Evolutionary conservation across 495 filamentous ascomycete genomes (phyloP).

Genomic region (Trichocladium antarcticum): DNA sequence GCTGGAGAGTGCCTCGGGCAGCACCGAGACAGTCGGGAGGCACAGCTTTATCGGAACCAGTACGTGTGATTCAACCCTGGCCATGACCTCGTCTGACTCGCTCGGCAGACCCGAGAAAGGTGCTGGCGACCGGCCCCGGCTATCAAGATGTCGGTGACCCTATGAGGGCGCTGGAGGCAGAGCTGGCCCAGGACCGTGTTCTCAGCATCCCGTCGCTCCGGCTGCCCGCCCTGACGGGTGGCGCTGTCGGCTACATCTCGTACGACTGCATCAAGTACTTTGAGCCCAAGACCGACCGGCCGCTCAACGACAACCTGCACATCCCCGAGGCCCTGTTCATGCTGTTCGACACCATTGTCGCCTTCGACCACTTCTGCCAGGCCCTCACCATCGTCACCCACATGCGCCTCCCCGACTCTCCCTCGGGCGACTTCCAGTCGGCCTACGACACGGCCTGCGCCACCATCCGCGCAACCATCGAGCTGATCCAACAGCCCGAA

Average conservation of each 20-base stretch:
- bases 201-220: conserved; percentile 66
- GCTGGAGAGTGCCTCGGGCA: conserved; percentile 88
- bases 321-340: conserved; percentile 95
- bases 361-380: conserved; percentile 90
- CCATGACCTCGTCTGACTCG: background rate
- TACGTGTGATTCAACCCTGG: conserved; percentile 1
- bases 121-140: conserved; percentile 76
- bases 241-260: conserved; percentile 90
- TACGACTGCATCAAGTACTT: conserved; percentile 98
- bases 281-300: conserved; percentile 79
- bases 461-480: conserved; percentile 53
- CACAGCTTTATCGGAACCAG: conserved; percentile 92
- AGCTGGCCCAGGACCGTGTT: conserved; percentile 66
- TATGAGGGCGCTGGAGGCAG: conserved; percentile 64
- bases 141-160: conserved; percentile 78
- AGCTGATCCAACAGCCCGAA: conserved; percentile 56
- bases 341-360: conserved; percentile 91
- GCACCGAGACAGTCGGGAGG: conserved; percentile 81
- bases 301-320: conserved; percentile 74
- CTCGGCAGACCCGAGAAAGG: conserved; percentile 51
- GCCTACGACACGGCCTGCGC: conserved; percentile 56
- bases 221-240: conserved; percentile 77
- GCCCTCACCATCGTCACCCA: conserved; percentile 88
- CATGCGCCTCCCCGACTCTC: conserved; percentile 48
- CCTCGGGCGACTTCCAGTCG: conserved; percentile 29